A percentile compares a stretch with the other conserved stretches of the same genome.
Conservation (phyloP, 208 protist genomes). For the Trypanosoma theileri region DNA sequence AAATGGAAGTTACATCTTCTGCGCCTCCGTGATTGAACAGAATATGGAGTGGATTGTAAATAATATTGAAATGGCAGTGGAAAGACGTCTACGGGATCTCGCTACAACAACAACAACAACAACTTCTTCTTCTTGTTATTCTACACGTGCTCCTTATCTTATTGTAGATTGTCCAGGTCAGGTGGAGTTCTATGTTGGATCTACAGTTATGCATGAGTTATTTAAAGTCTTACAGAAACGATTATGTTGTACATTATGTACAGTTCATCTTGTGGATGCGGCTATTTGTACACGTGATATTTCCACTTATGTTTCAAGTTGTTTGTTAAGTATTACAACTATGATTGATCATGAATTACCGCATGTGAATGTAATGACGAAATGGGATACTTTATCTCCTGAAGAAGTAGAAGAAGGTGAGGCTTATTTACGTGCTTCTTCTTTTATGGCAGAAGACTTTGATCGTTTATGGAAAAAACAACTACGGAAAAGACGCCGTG, state of each 20-base stretch:
- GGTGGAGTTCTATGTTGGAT: constrained; percentile 98
- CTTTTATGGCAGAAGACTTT: constrained; percentile 81
- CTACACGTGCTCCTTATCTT: constrained; percentile 77
- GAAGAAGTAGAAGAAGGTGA: constrained; percentile 83
- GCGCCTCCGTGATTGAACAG: constrained; percentile 93
- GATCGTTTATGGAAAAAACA: constrained; percentile 74
- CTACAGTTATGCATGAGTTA: constrained; percentile 88
- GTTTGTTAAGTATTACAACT: constrained; percentile 93
- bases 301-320: constrained; percentile 95
- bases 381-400: constrained; percentile 92
- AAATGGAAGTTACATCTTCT: constrained; percentile 98
- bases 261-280: constrained; percentile 95
- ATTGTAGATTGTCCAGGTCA: constrained; percentile 99
- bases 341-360: constrained; percentile 97
- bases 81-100: constrained; percentile 64
- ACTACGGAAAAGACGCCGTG: constrained; percentile 45
- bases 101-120: constrained; percentile 7
- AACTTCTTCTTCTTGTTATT: not conserved
- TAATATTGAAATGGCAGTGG: constrained; percentile 62
- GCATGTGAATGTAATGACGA: constrained; percentile 98
- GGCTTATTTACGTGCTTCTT: constrained; percentile 50
- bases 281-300: constrained; percentile 93
- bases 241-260: constrained; percentile 75
- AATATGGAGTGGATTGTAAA: constrained; percentile 73
- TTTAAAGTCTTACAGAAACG: constrained; percentile 64